Evolutionary conservation across 2,329 filamentous ascomycete species (phyloP), one percentile per base, ranked within the genome.

Genomic region (Chalara sp.): DNA sequence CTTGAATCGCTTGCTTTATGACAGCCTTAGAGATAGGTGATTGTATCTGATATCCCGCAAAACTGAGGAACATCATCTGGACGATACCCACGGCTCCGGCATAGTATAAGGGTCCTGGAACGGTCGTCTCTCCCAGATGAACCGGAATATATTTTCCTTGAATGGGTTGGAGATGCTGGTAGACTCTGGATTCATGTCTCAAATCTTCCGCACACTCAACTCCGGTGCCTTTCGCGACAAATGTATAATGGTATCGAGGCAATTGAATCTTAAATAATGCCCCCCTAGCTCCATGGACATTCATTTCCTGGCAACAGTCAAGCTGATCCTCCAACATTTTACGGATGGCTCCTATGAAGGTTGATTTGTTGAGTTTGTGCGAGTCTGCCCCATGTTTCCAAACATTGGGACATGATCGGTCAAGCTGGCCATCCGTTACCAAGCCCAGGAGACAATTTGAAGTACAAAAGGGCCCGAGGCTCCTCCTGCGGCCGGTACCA

Each of bases 171-270:
- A 45, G 43, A 30, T 5, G 43, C 10, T 21, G 28, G 13, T 45
- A 45, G 8, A 30, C 32, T 10, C 3, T 13, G 4, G 13, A 45
- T 30, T 45, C 43, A 30, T 45, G 43, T 6, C 30, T 8, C 21
- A 45, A 30, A 45, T 45, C 43, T 45, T 13, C 13, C 30, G 13
- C 43, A 45, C 43, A 45, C 43, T 45, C 43, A 45, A 45, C 43
- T 10, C 43, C 43, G 30, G 29, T 45, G 28, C 6, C 43, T 13
- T 45, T 43, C 32, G 43, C 29, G 32, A 45, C 8, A 32, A 45
- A 11, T 11, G 29, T 45, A 45, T 45, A 45, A 30, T 30, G 21
- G 32, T 8, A 45, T 45, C 29, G 10, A 30, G 43, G 43, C 13
- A 45, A 45, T 30, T 45, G 30, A 10, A 30, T 30, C 32, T 45